Base-by-base conservation (phyloP, 2,329 filamentous ascomycete genomes). In the Cadophora malorum region DNA sequence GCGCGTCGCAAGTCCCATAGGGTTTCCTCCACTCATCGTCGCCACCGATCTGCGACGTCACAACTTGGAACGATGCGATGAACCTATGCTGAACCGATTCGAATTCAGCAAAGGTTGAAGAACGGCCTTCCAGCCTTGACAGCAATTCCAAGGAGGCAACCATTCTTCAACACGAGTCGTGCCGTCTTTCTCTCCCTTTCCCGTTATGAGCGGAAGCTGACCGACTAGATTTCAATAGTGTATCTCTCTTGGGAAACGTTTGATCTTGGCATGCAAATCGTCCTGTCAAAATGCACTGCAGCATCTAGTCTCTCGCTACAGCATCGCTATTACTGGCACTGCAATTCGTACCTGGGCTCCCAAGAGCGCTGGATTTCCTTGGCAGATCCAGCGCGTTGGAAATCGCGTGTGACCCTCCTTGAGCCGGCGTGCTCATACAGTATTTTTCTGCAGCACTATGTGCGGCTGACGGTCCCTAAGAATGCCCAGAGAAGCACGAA, bases 221-320 rank as follows among this genome's bases (percentile, higher is more conserved):
- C 23, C 23, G 23, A 38, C 21, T 58, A 58, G 31, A 41, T 5
- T 38, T 58, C 33, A 33, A 58, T 38, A 41, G 33, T 35, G 31
- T 31, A 38, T 41, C 55, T 23, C 9, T 23, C 10, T 23, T 58
- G 23, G 55, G 33, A 3, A 38, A 38, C 9, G 19, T 21, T 58
- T 23, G 10, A 21, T n/a, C 55, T 41, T 58, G 55, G 55, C 55
- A 41, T 12, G 19, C 8, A 33, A 23, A 58, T 12, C 14, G 12
- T 33, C n/a, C 31, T 58, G n/a, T 38, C 53, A 56, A 33, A 35
- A 23, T 21, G 55, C 55, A 58, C 55, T n/a, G 9, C 9, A 21
- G 55, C 8, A 14, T 41, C n/a, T 58, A 58, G 53, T 21, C 19
- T 9, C 35, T 38, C 35, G 35, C 35, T 38, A 14, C 35, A 38